Evolutionary conservation across 768 basidiomycete genomes (phyloP).

Genomic region (Phlebiopsis flavidoalba): DNA sequence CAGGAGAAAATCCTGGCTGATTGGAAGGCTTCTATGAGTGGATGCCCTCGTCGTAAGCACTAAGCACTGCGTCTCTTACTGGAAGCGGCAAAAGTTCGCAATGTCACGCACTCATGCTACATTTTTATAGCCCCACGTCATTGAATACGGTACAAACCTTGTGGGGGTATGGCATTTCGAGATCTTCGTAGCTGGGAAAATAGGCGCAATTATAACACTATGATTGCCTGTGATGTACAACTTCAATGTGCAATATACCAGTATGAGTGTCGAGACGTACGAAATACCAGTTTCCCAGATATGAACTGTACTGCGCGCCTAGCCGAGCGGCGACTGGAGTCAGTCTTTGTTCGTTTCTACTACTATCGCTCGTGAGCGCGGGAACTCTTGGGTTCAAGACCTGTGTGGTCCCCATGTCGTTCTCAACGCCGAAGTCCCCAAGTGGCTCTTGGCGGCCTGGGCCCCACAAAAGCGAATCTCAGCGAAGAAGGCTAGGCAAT

Average conservation of each 20-base stretch:
- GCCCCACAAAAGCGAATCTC: background rate
- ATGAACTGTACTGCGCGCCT: background rate
- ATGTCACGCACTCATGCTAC: background rate
- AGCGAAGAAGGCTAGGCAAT: background rate
- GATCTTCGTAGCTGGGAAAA: constrained; percentile 3
- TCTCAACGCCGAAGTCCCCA: background rate
- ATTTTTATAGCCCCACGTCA: too few relatives aligned
- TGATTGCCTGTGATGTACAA: background rate
- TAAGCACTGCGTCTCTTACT: background rate
- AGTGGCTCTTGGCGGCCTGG: background rate
- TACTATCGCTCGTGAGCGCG: background rate
- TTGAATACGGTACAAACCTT: background rate
- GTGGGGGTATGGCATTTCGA: background rate
- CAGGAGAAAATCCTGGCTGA: background rate
- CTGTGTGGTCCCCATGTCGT: background rate
- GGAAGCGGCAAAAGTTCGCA: background rate
- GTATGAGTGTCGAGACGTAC: background rate
- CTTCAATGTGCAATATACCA: background rate
- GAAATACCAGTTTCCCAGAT: background rate
- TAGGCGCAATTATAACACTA: background rate
- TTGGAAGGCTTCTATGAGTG: background rate
- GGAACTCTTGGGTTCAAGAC: background rate
- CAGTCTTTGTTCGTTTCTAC: too few relatives aligned
- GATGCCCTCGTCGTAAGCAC: background rate
- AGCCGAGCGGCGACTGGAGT: background rate